These are phyloP conservation scores for Penicillium canariense DNA, from an alignment of 495 filamentous ascomycete genomes.

Conservation along the genomic window DNA sequence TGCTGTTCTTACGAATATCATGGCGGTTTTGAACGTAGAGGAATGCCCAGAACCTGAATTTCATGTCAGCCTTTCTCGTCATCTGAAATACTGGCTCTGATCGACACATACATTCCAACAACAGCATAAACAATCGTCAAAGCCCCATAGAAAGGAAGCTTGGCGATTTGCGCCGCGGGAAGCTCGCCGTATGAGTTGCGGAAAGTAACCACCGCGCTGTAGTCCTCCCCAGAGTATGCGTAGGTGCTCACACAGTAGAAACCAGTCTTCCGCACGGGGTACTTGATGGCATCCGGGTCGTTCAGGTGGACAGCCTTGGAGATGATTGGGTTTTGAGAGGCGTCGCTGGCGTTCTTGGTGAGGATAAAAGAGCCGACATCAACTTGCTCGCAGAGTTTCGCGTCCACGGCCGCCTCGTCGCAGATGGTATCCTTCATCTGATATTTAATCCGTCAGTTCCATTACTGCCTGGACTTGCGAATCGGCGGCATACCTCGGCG, in stretches of 20 bases:
- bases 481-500: conserved; percentile 29
- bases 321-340: conserved; percentile 65
- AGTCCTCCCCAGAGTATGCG: conserved; percentile 58
- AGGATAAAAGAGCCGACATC: conserved; percentile 86
- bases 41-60: conserved; percentile 80
- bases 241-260: conserved; percentile 93
- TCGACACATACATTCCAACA: conserved; percentile 59
- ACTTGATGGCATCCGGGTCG: conserved; percentile 68
- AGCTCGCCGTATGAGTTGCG: conserved; percentile 96
- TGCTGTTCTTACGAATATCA: conserved; percentile 69
- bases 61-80: conserved; percentile 18
- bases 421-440: conserved; percentile 73
- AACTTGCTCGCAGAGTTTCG: conserved; percentile 64
- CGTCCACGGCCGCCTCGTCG: conserved; percentile 62
- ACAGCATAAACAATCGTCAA: conserved; percentile 93
- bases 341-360: conserved; percentile 64
- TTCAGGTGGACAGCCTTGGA: conserved; percentile 83
- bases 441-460: conserved; percentile 16
- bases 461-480: background rate
- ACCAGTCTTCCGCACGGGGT: conserved; percentile 80
- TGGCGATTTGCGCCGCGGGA: conserved; percentile 90
- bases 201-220: conserved; percentile 82
- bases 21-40: conserved; percentile 91
- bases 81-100: background rate
- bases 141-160: conserved; percentile 95